Evolutionary conservation across 768 basidiomycete species (phyloP), one percentile per base, ranked within the genome.

Genomic region (Cyclocybe aegerita): DNA sequence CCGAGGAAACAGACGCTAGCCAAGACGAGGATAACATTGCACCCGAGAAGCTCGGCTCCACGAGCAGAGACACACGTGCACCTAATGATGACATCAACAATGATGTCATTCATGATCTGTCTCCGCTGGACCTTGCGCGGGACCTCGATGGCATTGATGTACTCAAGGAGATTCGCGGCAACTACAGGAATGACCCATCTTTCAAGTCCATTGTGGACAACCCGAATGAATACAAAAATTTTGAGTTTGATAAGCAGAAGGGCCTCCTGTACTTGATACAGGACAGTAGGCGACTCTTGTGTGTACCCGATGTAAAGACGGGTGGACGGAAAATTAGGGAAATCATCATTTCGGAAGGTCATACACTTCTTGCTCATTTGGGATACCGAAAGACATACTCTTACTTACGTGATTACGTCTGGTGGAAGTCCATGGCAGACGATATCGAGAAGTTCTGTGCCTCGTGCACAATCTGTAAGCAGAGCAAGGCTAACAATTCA

Each of bases 171-270:
- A 48, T 57, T 8, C 45, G 41, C 23, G 43, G 37, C 9, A 37
- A 44, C 3, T 54, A 57, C 31, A 11, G 14, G 7, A 16, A 47
- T 23, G 56, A 57, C 31, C 4, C 44, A 9, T 40, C 45, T 7
- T 57, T 57, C 37, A 40, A 33, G 8, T 12, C 23, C 10, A 49
- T 57, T 11, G 14, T 54, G 7, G 43, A 50, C 5, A 42, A 33
- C 3, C 52, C 52, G 3, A 39, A 41, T 6, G 52, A 57, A 7
- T 53, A 29, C 39, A 54, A 49, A 35, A 57, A 54, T 35, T 56
- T 53, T 48, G 14, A 33, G 4, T 56, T 53, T 48, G 14, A 33
- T 2, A 31, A 43, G 14, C 37, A 46, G 5, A 46, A 50, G 15
- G 51, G 46, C 6, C 9, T 53, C 1, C 4, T 59, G 4, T 58